Conservation (phyloP, 1,284 basidiomycete species). For the Ceratorhiza oryzae-sativae region DNA sequence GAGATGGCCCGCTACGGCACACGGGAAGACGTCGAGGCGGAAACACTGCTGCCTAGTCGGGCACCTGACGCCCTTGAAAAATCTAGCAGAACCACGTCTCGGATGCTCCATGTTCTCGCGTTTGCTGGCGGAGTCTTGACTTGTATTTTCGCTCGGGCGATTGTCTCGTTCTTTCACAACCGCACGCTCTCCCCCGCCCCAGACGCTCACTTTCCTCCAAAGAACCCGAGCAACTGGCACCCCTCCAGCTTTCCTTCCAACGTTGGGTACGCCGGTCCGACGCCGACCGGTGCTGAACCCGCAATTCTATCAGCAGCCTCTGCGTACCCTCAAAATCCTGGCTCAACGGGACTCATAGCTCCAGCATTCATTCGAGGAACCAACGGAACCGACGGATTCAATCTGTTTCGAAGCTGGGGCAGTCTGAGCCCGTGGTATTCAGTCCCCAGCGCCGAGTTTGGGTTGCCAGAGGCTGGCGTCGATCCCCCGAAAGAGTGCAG, state of each 20-base stretch:
- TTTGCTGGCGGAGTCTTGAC: slow-evolving; percentile 29
- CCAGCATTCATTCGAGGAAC: slow-evolving; percentile 46
- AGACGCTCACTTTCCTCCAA: slow-evolving; percentile 65
- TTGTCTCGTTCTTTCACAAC: background rate
- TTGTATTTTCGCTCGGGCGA: slow-evolving; percentile 3
- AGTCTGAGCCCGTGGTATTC: slow-evolving; percentile 54
- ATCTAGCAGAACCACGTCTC: slow-evolving; percentile 14
- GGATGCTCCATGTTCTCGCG: slow-evolving; percentile 29
- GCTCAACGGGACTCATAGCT: slow-evolving; percentile 68
- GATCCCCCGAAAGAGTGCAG: slow-evolving; percentile 52
- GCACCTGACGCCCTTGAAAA: background rate
- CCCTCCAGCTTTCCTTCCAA: slow-evolving; percentile 75
- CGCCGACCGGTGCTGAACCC: slow-evolving; percentile 84
- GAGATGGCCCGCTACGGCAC: slow-evolving; percentile 15
- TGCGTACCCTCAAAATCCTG: slow-evolving; percentile 73
- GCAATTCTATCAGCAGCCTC: slow-evolving; percentile 80
- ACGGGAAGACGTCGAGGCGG: slow-evolving; percentile 10
- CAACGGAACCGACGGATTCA: slow-evolving; percentile 46
- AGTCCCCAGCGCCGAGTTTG: slow-evolving; percentile 51
- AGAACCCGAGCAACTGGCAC: slow-evolving; percentile 69
- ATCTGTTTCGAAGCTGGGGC: slow-evolving; percentile 55
- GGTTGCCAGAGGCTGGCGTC: slow-evolving; percentile 51
- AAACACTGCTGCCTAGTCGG: background rate
- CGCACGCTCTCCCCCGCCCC: no score
- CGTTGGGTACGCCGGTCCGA: slow-evolving; percentile 81